These are phyloP conservation scores for Hygrocybe coccinea DNA, from an alignment of 768 basidiomycete genomes.

Conservation along the genomic window DNA sequence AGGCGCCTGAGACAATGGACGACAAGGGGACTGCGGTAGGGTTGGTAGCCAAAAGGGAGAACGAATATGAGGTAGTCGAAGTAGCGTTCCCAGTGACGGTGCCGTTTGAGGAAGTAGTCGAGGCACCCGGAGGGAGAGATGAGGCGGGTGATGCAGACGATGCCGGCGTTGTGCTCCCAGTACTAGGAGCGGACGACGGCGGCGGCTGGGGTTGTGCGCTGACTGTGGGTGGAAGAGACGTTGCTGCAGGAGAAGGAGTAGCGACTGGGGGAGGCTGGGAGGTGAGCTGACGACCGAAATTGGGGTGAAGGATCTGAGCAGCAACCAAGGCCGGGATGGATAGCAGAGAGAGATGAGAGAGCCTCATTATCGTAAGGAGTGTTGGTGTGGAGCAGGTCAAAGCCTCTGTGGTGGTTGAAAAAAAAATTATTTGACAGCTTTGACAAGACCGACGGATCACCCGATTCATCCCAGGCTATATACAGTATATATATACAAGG, in stretches of 20 bases:
- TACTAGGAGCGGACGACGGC: conserved; percentile 1
- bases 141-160: conserved; percentile 8
- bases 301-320: conserved; percentile 28
- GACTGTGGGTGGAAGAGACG: neutral
- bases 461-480: neutral
- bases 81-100: conserved; percentile 5
- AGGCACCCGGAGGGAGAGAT: conserved; percentile 13
- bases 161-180: conserved; percentile 8
- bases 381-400: conserved; percentile 3
- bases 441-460: too few species aligned
- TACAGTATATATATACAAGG: neutral
- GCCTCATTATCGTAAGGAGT: conserved; percentile 30
- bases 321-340: conserved; percentile 41
- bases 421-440: neutral
- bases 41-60: conserved; percentile 47
- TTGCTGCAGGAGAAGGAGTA: conserved; percentile 4
- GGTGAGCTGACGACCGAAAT: conserved; percentile 11
- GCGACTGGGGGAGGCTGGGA: conserved; percentile 19
- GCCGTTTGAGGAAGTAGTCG: conserved; percentile 15
- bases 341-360: conserved; percentile 34
- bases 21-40: conserved; percentile 59
- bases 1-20: conserved; percentile 41
- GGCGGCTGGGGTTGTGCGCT: conserved; percentile 10
- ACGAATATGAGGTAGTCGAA: conserved; percentile 35
- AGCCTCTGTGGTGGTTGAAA: neutral